These are phyloP conservation scores for Rhynchospora pubera DNA, from an alignment of 176 grass and related monocot species.

Conservation along the genomic window DNA sequence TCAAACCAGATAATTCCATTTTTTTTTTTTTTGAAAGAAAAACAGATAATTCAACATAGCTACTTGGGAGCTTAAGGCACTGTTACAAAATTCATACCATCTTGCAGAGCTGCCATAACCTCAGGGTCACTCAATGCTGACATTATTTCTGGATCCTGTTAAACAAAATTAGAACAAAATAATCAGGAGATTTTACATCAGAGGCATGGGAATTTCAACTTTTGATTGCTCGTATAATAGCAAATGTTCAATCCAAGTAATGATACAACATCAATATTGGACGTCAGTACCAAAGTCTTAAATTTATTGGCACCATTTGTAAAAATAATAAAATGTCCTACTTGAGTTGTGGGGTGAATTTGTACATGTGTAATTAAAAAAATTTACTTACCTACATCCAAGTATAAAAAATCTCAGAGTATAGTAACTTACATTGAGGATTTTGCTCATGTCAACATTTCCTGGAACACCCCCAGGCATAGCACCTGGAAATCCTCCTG, in stretches of 20 bases:
- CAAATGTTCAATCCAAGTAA: not conserved
- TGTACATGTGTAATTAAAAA: not conserved
- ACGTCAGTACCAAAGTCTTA: too few relatives aligned
- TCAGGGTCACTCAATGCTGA: constrained; percentile 78
- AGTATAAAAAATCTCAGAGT: not conserved
- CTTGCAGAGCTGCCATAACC: constrained; percentile 87
- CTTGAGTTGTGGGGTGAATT: not conserved
- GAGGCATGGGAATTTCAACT: not conserved
- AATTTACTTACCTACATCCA: not conserved
- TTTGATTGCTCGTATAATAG: not conserved
- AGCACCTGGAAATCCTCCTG: constrained; percentile 35
- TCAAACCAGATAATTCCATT: not conserved
- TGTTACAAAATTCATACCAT: constrained; percentile 39
- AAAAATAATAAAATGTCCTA: not conserved
- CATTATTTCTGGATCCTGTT: constrained; percentile 88
- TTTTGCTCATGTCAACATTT: constrained; percentile 81
- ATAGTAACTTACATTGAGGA: constrained; percentile 63
- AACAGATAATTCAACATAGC: not conserved
- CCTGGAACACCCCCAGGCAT: constrained; percentile 57
- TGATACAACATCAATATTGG: not conserved
- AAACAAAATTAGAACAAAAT: constrained; percentile 16
- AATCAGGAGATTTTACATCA: not conserved
- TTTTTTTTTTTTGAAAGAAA: too few relatives aligned
- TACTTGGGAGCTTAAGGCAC: not conserved
- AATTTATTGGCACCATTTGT: not conserved